Evolutionary conservation across 1,139 yeast species (phyloP).

Genomic region (Blastobotrys proliferans): DNA sequence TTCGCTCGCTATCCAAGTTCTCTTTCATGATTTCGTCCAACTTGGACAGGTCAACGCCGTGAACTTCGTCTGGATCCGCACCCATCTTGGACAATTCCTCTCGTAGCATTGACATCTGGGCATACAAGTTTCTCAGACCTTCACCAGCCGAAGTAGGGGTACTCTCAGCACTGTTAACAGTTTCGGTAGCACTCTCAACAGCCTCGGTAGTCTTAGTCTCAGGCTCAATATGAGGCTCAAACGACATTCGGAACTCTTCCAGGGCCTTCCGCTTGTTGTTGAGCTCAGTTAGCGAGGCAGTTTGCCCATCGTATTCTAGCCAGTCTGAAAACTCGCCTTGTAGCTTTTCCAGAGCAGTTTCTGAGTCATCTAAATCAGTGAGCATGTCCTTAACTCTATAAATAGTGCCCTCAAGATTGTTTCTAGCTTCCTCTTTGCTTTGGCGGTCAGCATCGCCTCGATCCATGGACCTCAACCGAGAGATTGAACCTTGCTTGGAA

Average conservation of each 20-base stretch:
- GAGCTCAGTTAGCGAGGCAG: constrained; percentile 45
- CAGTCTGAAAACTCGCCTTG: constrained; percentile 57
- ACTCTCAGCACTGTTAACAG: not conserved
- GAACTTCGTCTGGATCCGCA: constrained; percentile 7
- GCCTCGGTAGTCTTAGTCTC: constrained; percentile 6
- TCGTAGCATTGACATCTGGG: too few species aligned
- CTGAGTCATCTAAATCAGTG: constrained; percentile 16
- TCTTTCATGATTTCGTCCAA: constrained; percentile 10
- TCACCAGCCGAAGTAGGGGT: constrained; percentile 1
- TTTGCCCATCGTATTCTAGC: constrained; percentile 72
- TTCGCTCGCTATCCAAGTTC: constrained; percentile 7
- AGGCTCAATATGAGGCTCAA: constrained; percentile 12
- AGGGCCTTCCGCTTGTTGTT: constrained; percentile 34
- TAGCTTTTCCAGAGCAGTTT: constrained; percentile 32
- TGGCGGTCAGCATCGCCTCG: constrained; percentile 31
- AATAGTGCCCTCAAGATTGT: constrained; percentile 34
- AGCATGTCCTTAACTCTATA: constrained; percentile 31
- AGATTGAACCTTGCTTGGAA: constrained; percentile 28
- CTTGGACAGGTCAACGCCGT: constrained; percentile 10
- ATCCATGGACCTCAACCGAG: constrained; percentile 28
- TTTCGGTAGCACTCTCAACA: not conserved
- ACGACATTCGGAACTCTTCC: constrained; percentile 23
- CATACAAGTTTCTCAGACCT: constrained; percentile 2
- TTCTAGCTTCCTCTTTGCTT: constrained; percentile 32
- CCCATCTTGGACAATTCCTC: constrained; percentile 12